Conservation (phyloP, 352 stramenopile species). For the Plasmopara halstedii region DNA sequence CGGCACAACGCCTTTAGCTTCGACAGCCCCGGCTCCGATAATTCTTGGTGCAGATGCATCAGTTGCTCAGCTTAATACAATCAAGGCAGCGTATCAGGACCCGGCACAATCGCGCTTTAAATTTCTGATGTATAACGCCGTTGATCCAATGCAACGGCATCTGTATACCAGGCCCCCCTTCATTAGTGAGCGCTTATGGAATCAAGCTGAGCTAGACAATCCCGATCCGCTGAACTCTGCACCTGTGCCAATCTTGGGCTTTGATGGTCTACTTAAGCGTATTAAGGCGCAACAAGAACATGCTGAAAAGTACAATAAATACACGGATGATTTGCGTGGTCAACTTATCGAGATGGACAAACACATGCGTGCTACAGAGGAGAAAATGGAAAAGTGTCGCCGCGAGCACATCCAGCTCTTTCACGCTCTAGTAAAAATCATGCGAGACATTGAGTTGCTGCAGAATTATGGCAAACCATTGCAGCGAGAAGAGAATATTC, state of each 20-base stretch:
- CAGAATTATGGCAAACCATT: conserved; percentile 82
- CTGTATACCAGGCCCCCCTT: conserved; percentile 70
- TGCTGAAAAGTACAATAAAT: conserved; percentile 75
- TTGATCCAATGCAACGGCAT: conserved; percentile 74
- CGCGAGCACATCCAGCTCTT: conserved; percentile 80
- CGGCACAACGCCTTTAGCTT: conserved; percentile 22
- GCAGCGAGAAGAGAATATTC: conserved; percentile 65
- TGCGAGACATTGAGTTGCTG: conserved; percentile 84
- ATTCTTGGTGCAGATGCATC: conserved; percentile 68
- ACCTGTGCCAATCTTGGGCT: conserved; percentile 68
- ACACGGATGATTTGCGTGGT: conserved; percentile 60
- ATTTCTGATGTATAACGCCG: conserved; percentile 85
- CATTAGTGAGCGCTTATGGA: conserved; percentile 82
- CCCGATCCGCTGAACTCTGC: conserved; percentile 75
- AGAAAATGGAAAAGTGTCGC: conserved; percentile 81
- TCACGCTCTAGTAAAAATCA: conserved; percentile 78
- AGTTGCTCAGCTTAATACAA: conserved; percentile 68
- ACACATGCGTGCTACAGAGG: conserved; percentile 62
- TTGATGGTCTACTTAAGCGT: conserved; percentile 73
- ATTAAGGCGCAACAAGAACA: conserved; percentile 78
- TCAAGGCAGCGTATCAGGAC: conserved; percentile 82
- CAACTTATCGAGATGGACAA: conserved; percentile 82
- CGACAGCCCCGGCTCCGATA: conserved; percentile 54
- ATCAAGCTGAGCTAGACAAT: conserved; percentile 81
- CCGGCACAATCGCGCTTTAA: conserved; percentile 83